Evolutionary conservation across 2,329 filamentous ascomycete species (phyloP), one percentile per base, ranked within the genome.

Genomic region (Ophiostoma ulmi): DNA sequence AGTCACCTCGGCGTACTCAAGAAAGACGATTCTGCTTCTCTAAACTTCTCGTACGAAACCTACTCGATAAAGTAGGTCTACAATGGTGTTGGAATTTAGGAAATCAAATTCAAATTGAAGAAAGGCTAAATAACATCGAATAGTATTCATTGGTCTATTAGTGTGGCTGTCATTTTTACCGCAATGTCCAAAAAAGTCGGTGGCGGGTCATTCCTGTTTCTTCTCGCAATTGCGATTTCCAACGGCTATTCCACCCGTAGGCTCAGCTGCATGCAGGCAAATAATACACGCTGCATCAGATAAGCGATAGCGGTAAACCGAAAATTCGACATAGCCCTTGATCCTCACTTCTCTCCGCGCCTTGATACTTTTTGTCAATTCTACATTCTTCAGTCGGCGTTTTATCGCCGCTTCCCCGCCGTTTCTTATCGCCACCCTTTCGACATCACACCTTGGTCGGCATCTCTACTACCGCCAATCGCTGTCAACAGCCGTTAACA

Each of bases 151-250:
- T 39, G 38, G 38, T 10, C 38, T 48, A 6, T 48, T 58, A 58
- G 52, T 58, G 52, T 55, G 26, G 65, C 48, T 41, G 35, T 36
- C 4, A 41, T 66, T 64, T 64, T 35, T 64, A 64, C 61, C 35
- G 63, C 63, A 36, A 65, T 63, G 66, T 52, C 63, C 39, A 69
- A 64, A 39, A 26, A 67, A 67, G 70, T 71, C 67, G 70, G 70
- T 71, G 70, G 70, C 67, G 70, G 70, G 70, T 68, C 41, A 31
- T 13, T 26, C 64, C 35, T 26, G 38, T 35, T 39, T 36, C 68
- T 58, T 58, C 52, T 26, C 52, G 55, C 55, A 69, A 39, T 38
- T 38, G 52, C 26, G 58, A 63, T 35, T 63, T 63, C 58, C 58
- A 17, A 35, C 26, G 55, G 55, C 26, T 61, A 13, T 61, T 14